A percentile compares a stretch with the other conserved stretches of the same genome.
These are phyloP conservation scores for Volutella citrinella DNA, from an alignment of 2,329 filamentous ascomycete genomes.

Conservation along the genomic window DNA sequence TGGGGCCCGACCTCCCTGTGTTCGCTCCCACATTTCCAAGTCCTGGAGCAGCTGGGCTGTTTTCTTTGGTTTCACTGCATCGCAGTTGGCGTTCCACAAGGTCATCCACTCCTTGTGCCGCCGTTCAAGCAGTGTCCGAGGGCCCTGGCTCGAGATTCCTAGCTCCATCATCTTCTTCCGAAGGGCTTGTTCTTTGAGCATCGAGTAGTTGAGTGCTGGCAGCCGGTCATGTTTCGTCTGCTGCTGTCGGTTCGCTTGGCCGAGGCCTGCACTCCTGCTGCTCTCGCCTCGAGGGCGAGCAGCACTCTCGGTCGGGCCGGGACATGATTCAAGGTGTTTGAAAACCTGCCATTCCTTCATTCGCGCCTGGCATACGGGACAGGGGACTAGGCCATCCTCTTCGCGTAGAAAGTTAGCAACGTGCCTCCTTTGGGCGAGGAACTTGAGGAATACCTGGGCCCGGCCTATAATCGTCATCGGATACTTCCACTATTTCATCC, in stretches of 20 bases:
- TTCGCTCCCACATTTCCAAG: conserved; percentile 82
- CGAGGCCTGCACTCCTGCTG: conserved; percentile 12
- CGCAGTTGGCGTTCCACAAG: conserved; percentile 95
- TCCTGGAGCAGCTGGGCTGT: conserved; percentile 74
- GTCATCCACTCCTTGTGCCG: conserved; percentile 94
- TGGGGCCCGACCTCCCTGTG: conserved; percentile 63
- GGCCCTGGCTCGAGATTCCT: conserved; percentile 70
- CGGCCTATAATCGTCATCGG: conserved; percentile 30
- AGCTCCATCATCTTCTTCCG: conserved; percentile 79
- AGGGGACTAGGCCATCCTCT: conserved; percentile 76
- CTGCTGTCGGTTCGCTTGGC: conserved; percentile 23
- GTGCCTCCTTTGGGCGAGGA: no score
- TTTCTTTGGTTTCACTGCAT: conserved; percentile 69
- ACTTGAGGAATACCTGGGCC: conserved; percentile 21
- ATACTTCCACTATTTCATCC: conserved; percentile 20
- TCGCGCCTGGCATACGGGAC: conserved; percentile 73
- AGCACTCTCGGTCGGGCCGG: conserved; percentile 32
- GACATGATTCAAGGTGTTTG: conserved; percentile 71
- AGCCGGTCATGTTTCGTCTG: conserved; percentile 58
- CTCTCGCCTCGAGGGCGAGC: conserved; percentile 5
- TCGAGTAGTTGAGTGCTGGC: conserved; percentile 79
- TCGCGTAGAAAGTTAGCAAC: no score
- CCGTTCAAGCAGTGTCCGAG: conserved; percentile 66
- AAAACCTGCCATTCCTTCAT: conserved; percentile 82
- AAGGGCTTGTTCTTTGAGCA: conserved; percentile 76